Base-by-base conservation (phyloP, 2,329 filamentous ascomycete species). In the Penicillium palitans region DNA sequence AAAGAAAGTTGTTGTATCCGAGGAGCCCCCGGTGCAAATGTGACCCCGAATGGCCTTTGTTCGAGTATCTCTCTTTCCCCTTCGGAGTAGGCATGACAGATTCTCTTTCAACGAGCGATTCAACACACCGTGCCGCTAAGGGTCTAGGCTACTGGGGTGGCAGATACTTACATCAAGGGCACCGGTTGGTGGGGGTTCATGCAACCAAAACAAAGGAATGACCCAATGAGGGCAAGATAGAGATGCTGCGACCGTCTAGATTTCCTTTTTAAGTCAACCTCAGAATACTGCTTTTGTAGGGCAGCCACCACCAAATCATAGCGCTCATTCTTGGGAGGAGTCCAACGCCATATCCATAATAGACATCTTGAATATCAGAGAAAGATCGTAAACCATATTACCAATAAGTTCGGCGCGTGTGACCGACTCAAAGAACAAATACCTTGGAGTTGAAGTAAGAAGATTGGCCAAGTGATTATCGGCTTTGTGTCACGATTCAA, bases 41-140 rank as follows among this genome's bases (percentile, higher is more conserved):
- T 24, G 51, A 53, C 27, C 7, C 19, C n/a, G 7, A 54, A 54
- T 41, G 19, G 6, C 21, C 50, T 53, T 54, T 57, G 37, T 57
- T 41, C 1, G 2, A 17, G 31, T 15, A 17, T 25, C 0, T 27
- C 31, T 50, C 27, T 50, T 50, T 33, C 42, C 44, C 6, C 13
- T 19, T 50, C 10, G 35, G 19, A 15, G 17, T 9, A 17, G 1
- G 9, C 2, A 6, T 12, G 5, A 9, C 12, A 37, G 6, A 3
- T 13, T 25, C 19, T 13, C 51, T 37, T 53, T 53, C 29, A 46
- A 27, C 15, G 15, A 12, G 21, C 12, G 21, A 46, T 37, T 27
- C 25, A 27, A 37, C 8, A 7, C 9, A 21, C 24, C 8, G 13
- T 53, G 12, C 17, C 19, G 29, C 50, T 29, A 37, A 8, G 29